These are phyloP conservation scores for Mucor sp. DNA, from an alignment of 371 early-diverging fungal genomes.

Conservation along the genomic window DNA sequence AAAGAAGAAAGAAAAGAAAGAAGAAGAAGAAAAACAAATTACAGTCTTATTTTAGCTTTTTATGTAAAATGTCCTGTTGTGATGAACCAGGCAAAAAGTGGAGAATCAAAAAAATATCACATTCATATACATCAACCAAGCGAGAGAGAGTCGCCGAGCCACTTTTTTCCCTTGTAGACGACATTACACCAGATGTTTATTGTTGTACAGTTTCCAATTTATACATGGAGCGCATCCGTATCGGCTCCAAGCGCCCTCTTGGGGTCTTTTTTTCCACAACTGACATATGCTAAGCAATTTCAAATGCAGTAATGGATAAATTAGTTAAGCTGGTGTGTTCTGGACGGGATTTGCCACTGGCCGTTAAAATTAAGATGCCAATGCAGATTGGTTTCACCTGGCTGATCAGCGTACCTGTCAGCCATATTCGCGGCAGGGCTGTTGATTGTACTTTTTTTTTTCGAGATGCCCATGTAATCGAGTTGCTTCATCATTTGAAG, in stretches of 20 bases:
- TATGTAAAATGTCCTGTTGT: not conserved
- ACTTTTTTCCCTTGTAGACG: not conserved
- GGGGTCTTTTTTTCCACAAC: not conserved
- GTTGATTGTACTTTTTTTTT: not conserved
- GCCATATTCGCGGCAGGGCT: not conserved
- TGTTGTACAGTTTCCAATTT: not conserved
- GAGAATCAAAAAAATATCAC: not conserved
- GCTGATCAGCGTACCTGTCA: not conserved
- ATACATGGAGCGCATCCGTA: not conserved
- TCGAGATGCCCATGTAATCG: no score
- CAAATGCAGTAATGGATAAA: not conserved
- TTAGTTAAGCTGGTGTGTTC: not conserved
- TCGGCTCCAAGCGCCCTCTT: not conserved
- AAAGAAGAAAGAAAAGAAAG: not conserved
- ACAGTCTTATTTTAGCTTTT: not conserved
- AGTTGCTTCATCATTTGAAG: no score
- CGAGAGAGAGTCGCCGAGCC: not conserved
- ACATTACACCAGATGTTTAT: not conserved
- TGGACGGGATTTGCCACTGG: no score
- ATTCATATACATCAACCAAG: not conserved
- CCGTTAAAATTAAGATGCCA: not conserved
- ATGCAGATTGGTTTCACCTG: not conserved
- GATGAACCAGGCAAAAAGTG: not conserved
- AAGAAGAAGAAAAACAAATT: not conserved
- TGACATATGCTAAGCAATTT: not conserved